Base-by-base conservation (phyloP, 371 early-diverging fungal species). In the Mortierella sp. region DNA sequence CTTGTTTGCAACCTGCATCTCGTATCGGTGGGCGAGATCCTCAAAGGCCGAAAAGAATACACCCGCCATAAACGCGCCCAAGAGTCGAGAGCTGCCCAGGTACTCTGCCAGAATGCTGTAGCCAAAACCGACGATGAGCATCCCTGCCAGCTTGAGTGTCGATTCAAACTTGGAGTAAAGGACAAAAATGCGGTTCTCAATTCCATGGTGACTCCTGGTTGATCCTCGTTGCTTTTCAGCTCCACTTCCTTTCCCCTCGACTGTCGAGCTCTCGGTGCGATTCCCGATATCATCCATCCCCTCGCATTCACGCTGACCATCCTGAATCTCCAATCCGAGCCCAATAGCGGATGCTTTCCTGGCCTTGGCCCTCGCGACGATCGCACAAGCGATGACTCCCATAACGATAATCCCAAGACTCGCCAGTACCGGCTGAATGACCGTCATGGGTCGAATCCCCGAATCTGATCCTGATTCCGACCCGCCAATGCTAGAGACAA, bases 41-140 rank as follows among this genome's bases (percentile, higher is more conserved):
- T 34, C 31, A 70, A 76, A 71, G 16, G 73, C 31, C 10, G 80
- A 76, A 22, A 76, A 76, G 40, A 73, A 80, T 4, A 80, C 69
- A 0, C 73, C 76, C 22, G 73, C 70, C 7, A 76, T 70, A 58
- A 80, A 80, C 16, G 76, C 73, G 9, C 80, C 80, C 68, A 80
- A 34, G 14, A 80, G 69, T 16, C 76, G 73, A 2, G 80, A 80
- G 67, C 80, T 80, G 53, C 80, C 73, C 11, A 76, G 63, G 52
- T 80, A 80, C 31, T 80, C 80, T 5, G 73, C 75, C 45, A 80
- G n/a, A 24, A 80, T 76, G 70, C 80, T 76, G 67, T 73, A 80
- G 26, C 63, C 73, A 1, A 73, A 2, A 0, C 76, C 73, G 26
- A 66, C 22, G 6, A 70, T 61, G 13, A 80, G 26, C 73, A 80